Evolutionary conservation across 2,329 filamentous ascomycete species (phyloP), one percentile per base, ranked within the genome.

Genomic region (Fusarium torulosum): DNA sequence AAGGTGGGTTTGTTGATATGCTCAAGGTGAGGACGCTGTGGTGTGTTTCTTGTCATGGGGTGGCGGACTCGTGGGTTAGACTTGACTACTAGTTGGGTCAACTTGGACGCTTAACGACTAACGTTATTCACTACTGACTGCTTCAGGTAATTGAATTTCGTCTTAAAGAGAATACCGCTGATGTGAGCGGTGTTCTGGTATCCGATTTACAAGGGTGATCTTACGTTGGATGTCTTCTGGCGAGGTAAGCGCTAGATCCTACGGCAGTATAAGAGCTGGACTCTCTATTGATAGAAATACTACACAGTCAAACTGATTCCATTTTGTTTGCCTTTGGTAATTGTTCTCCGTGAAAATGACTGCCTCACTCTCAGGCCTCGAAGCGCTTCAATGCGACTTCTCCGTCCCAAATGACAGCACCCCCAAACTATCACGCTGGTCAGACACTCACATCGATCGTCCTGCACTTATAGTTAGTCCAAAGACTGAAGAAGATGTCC

Each of bases 381-480:
- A 63, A 1, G 43, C 29, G 14, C 52, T 70, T 31, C 25, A 59
- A 3, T 69, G 66, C 41, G 43, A 60, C 3, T 63, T 50, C n/a
- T 11, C 43, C 1, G 7, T 54, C 11, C 29, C 51, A 0, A 14
- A 46, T 8, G 25, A 19, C 1, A 35, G 33, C 11, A 44, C 50
- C 14, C 20, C 19, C 1, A 33, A 23, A 4, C 38, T 72, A 1
- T 52, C 70, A 0, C 74, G 78, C 1, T 80, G 78, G 78, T 78
- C 78, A 0, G 72, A 77, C 37, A 62, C 63, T 0, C 52, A 70
- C 5, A 46, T 79, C 15, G 3, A 14, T 0, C 57, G 40, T 0
- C 78, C 77, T 2, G 72, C 75, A 10, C 52, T 78, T 1, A 57
- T 79, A 25, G 63, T 76, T 5, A 70, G 53, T 0, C 78, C 79